Evolutionary conservation across 768 basidiomycete species (phyloP).

Genomic region (Auricularia sp.): DNA sequence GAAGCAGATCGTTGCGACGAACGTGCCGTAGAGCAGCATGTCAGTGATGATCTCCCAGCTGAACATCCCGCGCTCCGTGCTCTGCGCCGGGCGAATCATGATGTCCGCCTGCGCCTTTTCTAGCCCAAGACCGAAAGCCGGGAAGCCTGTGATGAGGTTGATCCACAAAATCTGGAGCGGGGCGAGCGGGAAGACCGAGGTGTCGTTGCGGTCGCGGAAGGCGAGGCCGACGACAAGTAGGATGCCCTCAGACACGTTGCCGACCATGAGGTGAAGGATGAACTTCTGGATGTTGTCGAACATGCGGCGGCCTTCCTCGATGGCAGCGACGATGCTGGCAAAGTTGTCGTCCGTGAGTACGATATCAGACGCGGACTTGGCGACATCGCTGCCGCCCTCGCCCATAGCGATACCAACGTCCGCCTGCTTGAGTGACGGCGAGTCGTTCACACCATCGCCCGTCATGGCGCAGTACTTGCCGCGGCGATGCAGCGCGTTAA

Average conservation of each 20-base stretch:
- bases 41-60: slow-evolving; percentile 17
- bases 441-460: slow-evolving; percentile 58
- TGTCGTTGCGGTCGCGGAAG: slow-evolving; percentile 38
- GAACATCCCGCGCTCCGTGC: slow-evolving; percentile 2
- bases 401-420: slow-evolving; percentile 58
- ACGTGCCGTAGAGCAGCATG: slow-evolving; percentile 5
- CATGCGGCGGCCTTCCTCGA: slow-evolving; percentile 53
- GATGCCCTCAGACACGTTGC: slow-evolving; percentile 46
- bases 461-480: slow-evolving; percentile 52
- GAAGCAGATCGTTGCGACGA: slow-evolving; percentile 1
- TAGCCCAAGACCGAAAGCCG: slow-evolving; percentile 46
- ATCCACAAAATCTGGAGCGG: slow-evolving; percentile 45
- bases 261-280: slow-evolving; percentile 42
- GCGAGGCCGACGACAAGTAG: slow-evolving; percentile 48
- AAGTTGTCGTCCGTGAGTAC: slow-evolving; percentile 59
- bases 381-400: slow-evolving; percentile 37
- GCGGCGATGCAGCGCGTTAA: slow-evolving; percentile 43
- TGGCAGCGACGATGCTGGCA: slow-evolving; percentile 51
- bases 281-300: slow-evolving; percentile 51
- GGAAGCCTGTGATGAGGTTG: slow-evolving; percentile 45
- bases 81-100: slow-evolving; percentile 35
- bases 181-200: slow-evolving; percentile 49
- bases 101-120: slow-evolving; percentile 41
- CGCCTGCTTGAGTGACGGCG: slow-evolving; percentile 47
- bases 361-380: slow-evolving; percentile 35